A percentile compares a stretch with the other conserved stretches of the same genome.
These are phyloP conservation scores for Macrophomina phaseolina DNA, from an alignment of 2,329 filamentous ascomycete genomes.

Conservation along the genomic window DNA sequence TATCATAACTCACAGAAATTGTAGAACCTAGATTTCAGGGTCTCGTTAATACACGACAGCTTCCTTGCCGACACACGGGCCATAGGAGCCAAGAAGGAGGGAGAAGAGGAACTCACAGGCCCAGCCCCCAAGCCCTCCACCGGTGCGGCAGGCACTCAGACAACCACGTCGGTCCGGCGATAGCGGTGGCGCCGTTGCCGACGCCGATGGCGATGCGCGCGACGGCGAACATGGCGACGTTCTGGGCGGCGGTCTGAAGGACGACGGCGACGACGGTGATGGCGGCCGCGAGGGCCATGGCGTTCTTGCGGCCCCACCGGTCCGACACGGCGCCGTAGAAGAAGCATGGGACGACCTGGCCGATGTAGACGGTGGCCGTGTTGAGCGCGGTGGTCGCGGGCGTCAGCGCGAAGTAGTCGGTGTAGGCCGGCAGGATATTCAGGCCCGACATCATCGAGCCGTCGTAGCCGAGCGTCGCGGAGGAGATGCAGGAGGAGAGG, in stretches of 20 bases:
- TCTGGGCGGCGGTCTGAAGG: constrained; percentile 56
- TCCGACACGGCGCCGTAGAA: constrained; percentile 52
- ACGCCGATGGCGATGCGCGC: constrained; percentile 56
- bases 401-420: constrained; percentile 62
- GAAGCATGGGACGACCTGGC: constrained; percentile 54
- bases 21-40: neutral
- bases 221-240: constrained; percentile 59
- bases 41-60: constrained; percentile 10
- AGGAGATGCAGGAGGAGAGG: constrained; percentile 9
- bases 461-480: constrained; percentile 38
- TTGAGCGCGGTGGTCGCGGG: constrained; percentile 60
- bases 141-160: constrained; percentile 55
- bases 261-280: constrained; percentile 54
- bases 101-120: constrained; percentile 33
- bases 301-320: constrained; percentile 50
- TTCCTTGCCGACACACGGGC: constrained; percentile 27
- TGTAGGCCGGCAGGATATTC: constrained; percentile 63
- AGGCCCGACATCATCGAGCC: constrained; percentile 63
- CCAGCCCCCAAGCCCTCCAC: constrained; percentile 53
- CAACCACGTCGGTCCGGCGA: constrained; percentile 55
- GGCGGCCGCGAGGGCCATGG: constrained; percentile 50
- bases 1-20: constrained; percentile 6
- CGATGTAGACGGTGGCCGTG: constrained; percentile 62
- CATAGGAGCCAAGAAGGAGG: neutral
- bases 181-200: constrained; percentile 50